Base-by-base conservation (phyloP, 2,329 filamentous ascomycete genomes). In the Tolypocladium album region DNA sequence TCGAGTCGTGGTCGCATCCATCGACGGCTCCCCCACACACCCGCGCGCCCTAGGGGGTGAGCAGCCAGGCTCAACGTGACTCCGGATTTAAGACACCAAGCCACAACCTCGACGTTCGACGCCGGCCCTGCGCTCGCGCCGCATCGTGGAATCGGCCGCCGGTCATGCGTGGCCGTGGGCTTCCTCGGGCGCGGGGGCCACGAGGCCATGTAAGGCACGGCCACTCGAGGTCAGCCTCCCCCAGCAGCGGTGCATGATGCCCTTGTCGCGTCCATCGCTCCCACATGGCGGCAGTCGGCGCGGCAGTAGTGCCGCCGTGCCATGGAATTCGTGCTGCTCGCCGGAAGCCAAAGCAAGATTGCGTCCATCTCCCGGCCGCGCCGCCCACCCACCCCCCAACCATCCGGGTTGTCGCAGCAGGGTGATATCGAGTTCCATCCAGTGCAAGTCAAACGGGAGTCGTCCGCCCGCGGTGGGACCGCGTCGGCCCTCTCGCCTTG, bases 71-170 rank as follows among this genome's bases (percentile, higher is more conserved):
- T 67, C 65, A 74, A 67, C 72, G 72, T 75, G 72, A 75, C 72
- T 72, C 60, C 63, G 62, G 60, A 67, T 66, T 64, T 67, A 67
- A 74, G 72, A 75, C 72, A 75, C 68, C 67, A 68, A 68, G 68
- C 61, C 67, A 60, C 64, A 66, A 65, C 62, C 62, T 68, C 61
- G 64, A 61, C 64, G 60, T 62, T 67, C 58, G 60, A 62, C 62
- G 60, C 63, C 58, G 58, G 61, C 62, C 62, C 61, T 61, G 47
- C 66, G 65, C 66, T 70, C 67, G 66, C 64, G 64, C 63, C 66
- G 61, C 65, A 67, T 68, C 66, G 66, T 67, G 63, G 58, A 65
- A 68, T 71, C 67, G 67, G 57, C 39, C 27, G 47, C 20, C 63
- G 67, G 66, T 69, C 67, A 69, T 69, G 67, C 62, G 67, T 61